Base-by-base conservation (phyloP, 768 basidiomycete genomes). In the Leucocoprinus birnbaumii region DNA sequence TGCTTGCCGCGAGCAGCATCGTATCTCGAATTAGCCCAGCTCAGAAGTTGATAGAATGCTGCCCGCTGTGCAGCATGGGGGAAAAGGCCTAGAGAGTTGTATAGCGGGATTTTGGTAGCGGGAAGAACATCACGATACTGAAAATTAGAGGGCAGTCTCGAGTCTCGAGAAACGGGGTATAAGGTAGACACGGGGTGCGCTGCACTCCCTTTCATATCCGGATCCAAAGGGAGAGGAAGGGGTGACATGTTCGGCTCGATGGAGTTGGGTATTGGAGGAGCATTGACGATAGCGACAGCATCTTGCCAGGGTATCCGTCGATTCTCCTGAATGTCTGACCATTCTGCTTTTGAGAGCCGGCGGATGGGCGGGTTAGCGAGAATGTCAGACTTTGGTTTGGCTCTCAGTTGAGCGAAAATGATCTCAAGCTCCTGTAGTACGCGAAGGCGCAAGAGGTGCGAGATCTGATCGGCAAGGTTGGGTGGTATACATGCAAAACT, bases 351-450 rank as follows among this genome's bases (percentile, higher is more conserved):
- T 14, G 87, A 86, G 11, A 93, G 75, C 49, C 85, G 78, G 37
- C 88, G 79, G 27, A 93, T 68, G 46, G 87, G 62, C 27, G 54
- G 55, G 48, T 65, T 44, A 61, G 72, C 58, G 50, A 58, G 22
- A 44, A 50, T 56, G 55, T 60, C 60, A 55, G 46, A 53, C 45
- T 48, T 60, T 24, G 54, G 57, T 40, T 60, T 53, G 40, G 50
- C 60, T 58, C 73, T 66, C 43, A 87, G 64, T 6, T 65, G 66
- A 11, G 79, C 76, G 0, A 69, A 73, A 40, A 92, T 67, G 4
- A 91, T 66, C 37, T 85, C 77, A 5, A 93, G 68, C 62, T 93
- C 91, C 65, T 92, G 89, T 2, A 93, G 70, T 11, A 91, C 78
- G 16, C 91, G 83, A 13, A 87, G 66, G 43, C 89, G 88, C 9